phyloP scores from a whole-genome alignment of 106 monocot genomes.

The Amphibolis antarctica region DNA sequence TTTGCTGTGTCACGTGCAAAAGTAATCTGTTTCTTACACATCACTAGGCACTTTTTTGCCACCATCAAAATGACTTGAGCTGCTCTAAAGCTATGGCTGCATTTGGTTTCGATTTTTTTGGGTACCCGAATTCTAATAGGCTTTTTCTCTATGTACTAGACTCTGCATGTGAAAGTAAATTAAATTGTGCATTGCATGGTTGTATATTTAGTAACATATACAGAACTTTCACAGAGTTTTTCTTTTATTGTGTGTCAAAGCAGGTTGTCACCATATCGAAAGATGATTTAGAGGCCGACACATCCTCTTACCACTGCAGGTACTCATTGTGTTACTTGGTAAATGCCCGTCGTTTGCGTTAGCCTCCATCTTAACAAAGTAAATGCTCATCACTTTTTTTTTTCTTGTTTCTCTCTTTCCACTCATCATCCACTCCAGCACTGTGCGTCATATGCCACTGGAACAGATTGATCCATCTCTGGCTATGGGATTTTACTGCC shows the following conservation, averaged over 20 bases:
- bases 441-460: slow-evolving; percentile 52
- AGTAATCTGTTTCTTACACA: no score
- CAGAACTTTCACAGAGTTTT: neutral
- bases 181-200: neutral
- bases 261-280: slow-evolving; percentile 57
- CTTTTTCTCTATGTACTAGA: neutral
- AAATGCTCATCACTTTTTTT: neutral
- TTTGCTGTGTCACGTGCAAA: no score
- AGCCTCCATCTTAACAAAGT: neutral
- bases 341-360: neutral
- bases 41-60: no score
- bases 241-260: neutral
- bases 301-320: slow-evolving; percentile 98
- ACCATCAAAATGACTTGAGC: no score
- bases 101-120: no score
- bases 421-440: slow-evolving; percentile 21
- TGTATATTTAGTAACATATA: neutral
- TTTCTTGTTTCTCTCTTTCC: neutral
- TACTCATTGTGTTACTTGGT: neutral
- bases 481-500: slow-evolving; percentile 93
- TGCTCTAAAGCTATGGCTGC: no score
- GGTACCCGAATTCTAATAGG: no score
- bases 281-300: slow-evolving; percentile 62
- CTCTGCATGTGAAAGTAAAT: neutral
- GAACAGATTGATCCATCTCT: slow-evolving; percentile 82